These are phyloP conservation scores for Colletotrichum acutatum DNA, from an alignment of 2,329 filamentous ascomycete species.

Conservation along the genomic window DNA sequence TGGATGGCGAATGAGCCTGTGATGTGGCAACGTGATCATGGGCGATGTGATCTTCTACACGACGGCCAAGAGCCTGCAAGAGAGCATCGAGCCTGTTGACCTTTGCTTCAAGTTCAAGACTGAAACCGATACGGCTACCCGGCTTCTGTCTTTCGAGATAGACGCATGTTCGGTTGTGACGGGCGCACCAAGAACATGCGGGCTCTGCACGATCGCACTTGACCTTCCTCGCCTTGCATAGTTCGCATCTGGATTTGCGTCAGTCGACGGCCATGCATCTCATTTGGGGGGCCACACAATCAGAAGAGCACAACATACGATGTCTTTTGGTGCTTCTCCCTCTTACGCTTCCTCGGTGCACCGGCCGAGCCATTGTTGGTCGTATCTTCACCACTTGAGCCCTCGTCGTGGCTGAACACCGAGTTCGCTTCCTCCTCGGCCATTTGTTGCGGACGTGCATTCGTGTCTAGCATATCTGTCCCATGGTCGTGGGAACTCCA, in stretches of 20 bases:
- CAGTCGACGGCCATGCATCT: neutral
- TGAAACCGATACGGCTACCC: constrained; percentile 71
- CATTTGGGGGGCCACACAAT: neutral
- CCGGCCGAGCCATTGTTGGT: constrained; percentile 41
- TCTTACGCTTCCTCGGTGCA: constrained; percentile 50
- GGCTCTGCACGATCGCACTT: constrained; percentile 65
- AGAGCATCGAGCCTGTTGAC: constrained; percentile 63
- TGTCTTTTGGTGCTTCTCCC: constrained; percentile 54
- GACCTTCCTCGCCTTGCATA: constrained; percentile 58
- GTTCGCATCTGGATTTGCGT: constrained; percentile 49
- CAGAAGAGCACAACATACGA: constrained; percentile 46
- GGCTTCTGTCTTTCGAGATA: constrained; percentile 79
- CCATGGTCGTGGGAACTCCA: constrained; percentile 43
- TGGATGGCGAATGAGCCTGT: constrained; percentile 46
- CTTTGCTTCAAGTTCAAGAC: constrained; percentile 68
- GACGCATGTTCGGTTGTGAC: constrained; percentile 74
- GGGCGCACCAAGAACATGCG: constrained; percentile 77
- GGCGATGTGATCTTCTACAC: constrained; percentile 54
- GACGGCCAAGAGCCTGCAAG: constrained; percentile 53
- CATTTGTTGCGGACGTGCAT: constrained; percentile 42
- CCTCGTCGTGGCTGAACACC: constrained; percentile 49
- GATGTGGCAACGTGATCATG: constrained; percentile 43
- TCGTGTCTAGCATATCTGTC: constrained; percentile 40
- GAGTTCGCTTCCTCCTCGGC: constrained; percentile 51
- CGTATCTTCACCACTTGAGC: constrained; percentile 50